These are phyloP conservation scores for Trichoderma lentiforme DNA, from an alignment of 2,329 filamentous ascomycete species.

Conservation along the genomic window DNA sequence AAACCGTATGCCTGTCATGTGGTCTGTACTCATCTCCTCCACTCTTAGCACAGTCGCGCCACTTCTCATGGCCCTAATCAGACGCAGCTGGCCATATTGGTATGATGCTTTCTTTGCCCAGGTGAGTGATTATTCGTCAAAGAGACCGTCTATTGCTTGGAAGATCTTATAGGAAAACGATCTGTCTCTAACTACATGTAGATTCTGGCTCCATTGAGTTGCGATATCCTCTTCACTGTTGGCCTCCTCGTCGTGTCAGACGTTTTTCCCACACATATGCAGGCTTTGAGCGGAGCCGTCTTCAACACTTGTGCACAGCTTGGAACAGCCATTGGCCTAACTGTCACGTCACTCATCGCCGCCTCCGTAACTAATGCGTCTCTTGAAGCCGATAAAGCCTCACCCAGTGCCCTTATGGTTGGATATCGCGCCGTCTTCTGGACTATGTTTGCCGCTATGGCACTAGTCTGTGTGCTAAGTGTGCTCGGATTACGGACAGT, in stretches of 20 bases:
- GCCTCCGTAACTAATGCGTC: conserved; percentile 34
- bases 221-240: conserved; percentile 54
- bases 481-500: conserved; percentile 1
- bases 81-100: conserved; percentile 52
- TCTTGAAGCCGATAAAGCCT: conserved; percentile 26
- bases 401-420: conserved; percentile 38
- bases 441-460: conserved; percentile 47
- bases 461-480: conserved; percentile 22
- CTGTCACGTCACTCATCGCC: conserved; percentile 45
- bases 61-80: conserved; percentile 53
- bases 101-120: conserved; percentile 42
- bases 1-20: conserved; percentile 39
- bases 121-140: not conserved
- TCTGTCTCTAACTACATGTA: not conserved
- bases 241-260: conserved; percentile 52
- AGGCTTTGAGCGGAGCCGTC: conserved; percentile 58
- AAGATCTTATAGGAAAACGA: not conserved
- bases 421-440: conserved; percentile 51
- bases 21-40: conserved; percentile 40
- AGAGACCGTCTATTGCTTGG: not conserved
- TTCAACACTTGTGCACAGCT: conserved; percentile 59
- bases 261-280: conserved; percentile 53
- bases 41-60: conserved; percentile 44
- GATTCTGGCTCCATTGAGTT: conserved; percentile 40
- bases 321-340: conserved; percentile 48